Base-by-base conservation (phyloP, 2,329 filamentous ascomycete genomes). In the Pseudogymnoascus sp. region DNA sequence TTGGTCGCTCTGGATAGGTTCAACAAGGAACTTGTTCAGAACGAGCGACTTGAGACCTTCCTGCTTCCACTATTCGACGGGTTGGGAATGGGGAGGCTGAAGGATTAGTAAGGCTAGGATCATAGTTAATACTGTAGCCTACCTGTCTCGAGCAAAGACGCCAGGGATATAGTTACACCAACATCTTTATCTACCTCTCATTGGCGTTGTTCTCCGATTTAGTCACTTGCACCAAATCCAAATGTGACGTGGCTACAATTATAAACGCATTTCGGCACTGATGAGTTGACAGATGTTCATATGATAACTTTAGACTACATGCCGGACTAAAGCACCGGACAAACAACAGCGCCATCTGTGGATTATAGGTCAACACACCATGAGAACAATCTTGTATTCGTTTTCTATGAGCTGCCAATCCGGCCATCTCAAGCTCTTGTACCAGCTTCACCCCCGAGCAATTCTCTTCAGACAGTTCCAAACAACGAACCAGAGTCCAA, bases 21-120 rank as follows among this genome's bases (percentile, higher is more conserved):
- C 62, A 77, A 77, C 65, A 70, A 74, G 40, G 64, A 66, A 21
- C 62, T 77, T 46, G 69, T 66, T 28, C 42, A 67, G 5, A 68
- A 70, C 61, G 63, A 68, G 21, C 69, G 75, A 60, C 67, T 77
- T 12, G 76, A 78, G 62, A 69, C 71, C 5, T 73, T 75, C 63
- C 42, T 77, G 31, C 60, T 78, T 63, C 76, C 76, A 5, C 68
- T 75, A 11, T 78, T 76, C 67, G 76, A 78, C 65, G 76, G 76
- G 16, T 37, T 78, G n/a, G 70, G 70, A n/a, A 67, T 73, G 56
- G 70, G 68, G 3, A 69, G 72, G 43, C 59, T 72, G 61, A 66
- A 64, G 64, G 65, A 70, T 63, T 67, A 53, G 60, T 42, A 18
- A 61, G 59, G 25, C 11, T 36, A 56, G 14, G 28, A 3, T 5